Evolutionary conservation across 306 rosid genomes (phyloP).

Genomic region (Quercus parvula): DNA sequence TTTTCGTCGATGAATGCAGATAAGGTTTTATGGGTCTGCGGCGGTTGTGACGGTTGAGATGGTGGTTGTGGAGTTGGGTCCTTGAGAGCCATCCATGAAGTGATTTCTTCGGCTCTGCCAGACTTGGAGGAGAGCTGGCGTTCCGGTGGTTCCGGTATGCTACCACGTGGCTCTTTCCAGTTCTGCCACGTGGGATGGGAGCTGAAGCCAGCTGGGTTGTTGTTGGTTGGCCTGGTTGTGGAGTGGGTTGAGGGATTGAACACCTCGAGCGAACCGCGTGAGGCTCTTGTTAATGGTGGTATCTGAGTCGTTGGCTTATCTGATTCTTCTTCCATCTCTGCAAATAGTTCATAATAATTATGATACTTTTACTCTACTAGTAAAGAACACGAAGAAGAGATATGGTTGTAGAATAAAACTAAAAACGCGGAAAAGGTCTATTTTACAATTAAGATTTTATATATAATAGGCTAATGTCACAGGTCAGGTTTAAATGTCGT

Average conservation of each 20-base stretch:
- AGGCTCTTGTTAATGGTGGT: slow-evolving; percentile 60
- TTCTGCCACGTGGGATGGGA: slow-evolving; percentile 43
- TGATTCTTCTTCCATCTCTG: slow-evolving; percentile 48
- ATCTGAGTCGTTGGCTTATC: slow-evolving; percentile 28
- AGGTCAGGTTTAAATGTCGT: no score
- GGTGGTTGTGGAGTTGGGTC: slow-evolving; percentile 28
- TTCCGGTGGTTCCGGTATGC: slow-evolving; percentile 13
- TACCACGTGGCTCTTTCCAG: slow-evolving; percentile 31
- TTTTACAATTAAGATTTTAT: no score
- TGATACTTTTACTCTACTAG: not conserved
- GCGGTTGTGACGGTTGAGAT: not conserved
- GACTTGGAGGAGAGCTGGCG: slow-evolving; percentile 15
- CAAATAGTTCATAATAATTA: not conserved
- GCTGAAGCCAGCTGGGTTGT: slow-evolving; percentile 14
- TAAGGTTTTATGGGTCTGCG: slow-evolving; percentile 31
- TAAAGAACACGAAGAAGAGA: no score
- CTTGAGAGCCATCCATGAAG: slow-evolving; percentile 90
- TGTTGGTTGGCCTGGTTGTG: slow-evolving; percentile 17
- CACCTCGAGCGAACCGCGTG: slow-evolving; percentile 87
- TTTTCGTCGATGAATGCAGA: slow-evolving; percentile 29
- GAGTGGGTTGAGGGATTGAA: slow-evolving; percentile 67
- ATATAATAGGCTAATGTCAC: no score
- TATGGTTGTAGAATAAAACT: no score
- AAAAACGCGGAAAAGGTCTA: no score
- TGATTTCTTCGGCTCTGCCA: slow-evolving; percentile 32